Evolutionary conservation across 2,329 filamentous ascomycete genomes (phyloP).

Genomic region (Fusarium sp.): DNA sequence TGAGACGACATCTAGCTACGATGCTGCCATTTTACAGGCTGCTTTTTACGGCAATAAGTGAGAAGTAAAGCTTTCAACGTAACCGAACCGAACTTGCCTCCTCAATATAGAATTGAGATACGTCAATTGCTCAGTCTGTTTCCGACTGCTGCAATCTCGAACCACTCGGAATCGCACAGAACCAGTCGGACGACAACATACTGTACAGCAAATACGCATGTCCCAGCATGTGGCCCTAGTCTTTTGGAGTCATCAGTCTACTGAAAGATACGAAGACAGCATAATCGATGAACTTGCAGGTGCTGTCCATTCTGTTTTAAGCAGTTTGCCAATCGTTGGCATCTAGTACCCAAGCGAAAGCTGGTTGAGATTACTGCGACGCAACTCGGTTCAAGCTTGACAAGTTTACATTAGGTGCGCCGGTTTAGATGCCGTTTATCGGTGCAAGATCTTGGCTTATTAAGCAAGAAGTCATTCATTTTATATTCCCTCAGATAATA

Average conservation of each 20-base stretch:
- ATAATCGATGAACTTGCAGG: conserved; percentile 15
- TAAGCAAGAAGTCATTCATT: conserved; percentile 47
- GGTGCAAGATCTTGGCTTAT: conserved; percentile 40
- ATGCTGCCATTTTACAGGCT: conserved; percentile 54
- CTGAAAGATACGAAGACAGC: conserved; percentile 7
- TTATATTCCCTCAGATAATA: conserved; percentile 48
- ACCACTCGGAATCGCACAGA: conserved; percentile 24
- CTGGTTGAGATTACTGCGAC: conserved; percentile 24
- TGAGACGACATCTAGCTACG: conserved; percentile 53
- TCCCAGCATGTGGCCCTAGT: conserved; percentile 6
- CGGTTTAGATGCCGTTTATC: conserved; percentile 23
- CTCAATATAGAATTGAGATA: neutral
- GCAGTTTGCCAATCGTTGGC: neutral
- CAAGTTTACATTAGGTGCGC: conserved; percentile 12
- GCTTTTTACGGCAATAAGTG: conserved; percentile 52
- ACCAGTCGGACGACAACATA: neutral
- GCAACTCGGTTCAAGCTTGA: conserved; percentile 1
- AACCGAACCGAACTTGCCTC: conserved; percentile 2
- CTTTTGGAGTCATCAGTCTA: conserved; percentile 3
- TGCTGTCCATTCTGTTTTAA: conserved; percentile 18
- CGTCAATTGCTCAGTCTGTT: conserved; percentile 8
- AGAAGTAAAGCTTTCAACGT: neutral
- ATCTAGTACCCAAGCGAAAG: neutral
- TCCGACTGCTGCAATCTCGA: conserved; percentile 8
- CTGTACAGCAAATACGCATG: conserved; percentile 1